Base-by-base conservation (phyloP, 2,329 filamentous ascomycete species). In the Talaromyces sp. region DNA sequence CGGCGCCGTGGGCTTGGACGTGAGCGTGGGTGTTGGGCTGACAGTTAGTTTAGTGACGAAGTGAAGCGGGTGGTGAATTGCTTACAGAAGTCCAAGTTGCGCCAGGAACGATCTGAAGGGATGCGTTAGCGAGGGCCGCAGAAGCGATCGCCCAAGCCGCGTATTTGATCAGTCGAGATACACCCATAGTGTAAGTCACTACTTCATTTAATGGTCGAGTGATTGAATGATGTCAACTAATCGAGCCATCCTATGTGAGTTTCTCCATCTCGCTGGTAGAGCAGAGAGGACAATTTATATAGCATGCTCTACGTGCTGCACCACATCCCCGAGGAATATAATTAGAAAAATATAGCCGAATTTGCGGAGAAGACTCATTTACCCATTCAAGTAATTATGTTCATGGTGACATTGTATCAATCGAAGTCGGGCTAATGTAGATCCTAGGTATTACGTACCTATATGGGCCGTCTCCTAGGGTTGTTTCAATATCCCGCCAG, bases 1-100 rank as follows among this genome's bases (percentile, higher is more conserved):
- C 87, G 1, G 84, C 86, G 1, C 88, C 88, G 70, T 90, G 88
- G 0, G 88, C 88, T 78, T 90, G 87, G 2, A 91, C 79, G 68
- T 88, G 86, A 0, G 61, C 61, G 5, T 63, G 43, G 2, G 61
- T 63, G 27, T 56, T 63, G 22, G 49, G n/a, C 61, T 63, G 8
- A 13, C n/a, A 29, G 27, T 40, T n/a, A 40, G 15, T n/a, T n/a
- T 40, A 40, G 38, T 40, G 5, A 13, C n/a, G 15, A 40, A 40
- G 3, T 17, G 17, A 40, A 5, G 13, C 38, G n/a, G 8, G 22
- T 80, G 6, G 6, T 83, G 80, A 5, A 78, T 78, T 78, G 73
- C 82, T 34, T 10, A 64, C 53, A 1, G 79, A 77, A 5, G 81
- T 83, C 80, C 81, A 83, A 15, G 81, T 83, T 2, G 74, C 81